These are phyloP conservation scores for Amoeboaphelidium protococcarum DNA, from an alignment of 371 early-diverging fungal species.

Conservation along the genomic window DNA sequence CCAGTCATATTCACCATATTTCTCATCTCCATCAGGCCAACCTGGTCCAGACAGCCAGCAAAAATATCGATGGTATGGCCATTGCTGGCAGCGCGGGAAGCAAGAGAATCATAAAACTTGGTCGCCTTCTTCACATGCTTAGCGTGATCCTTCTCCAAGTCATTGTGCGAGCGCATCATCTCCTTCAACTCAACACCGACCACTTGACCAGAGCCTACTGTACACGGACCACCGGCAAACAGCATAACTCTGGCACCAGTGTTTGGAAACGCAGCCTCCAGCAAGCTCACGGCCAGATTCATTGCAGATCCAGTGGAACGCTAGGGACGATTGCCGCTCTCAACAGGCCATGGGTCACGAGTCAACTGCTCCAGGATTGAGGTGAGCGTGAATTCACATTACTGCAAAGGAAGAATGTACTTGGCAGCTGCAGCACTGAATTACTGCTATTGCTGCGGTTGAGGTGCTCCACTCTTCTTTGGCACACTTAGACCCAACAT, in stretches of 20 bases:
- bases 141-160: conserved; percentile 82
- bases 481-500: conserved; percentile 52
- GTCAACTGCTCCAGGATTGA: conserved; percentile 83
- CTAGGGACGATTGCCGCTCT: conserved; percentile 69
- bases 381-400: conserved; percentile 82
- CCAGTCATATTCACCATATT: conserved; percentile 70
- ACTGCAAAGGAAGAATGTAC: conserved; percentile 68
- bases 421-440: conserved; percentile 4
- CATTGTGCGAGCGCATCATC: conserved; percentile 86
- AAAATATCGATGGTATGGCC: conserved; percentile 73
- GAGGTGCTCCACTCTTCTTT: neutral
- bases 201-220: conserved; percentile 94
- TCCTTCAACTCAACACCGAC: conserved; percentile 80
- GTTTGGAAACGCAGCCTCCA: conserved; percentile 78
- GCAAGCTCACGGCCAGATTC: conserved; percentile 76
- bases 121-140: conserved; percentile 72
- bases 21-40: conserved; percentile 95
- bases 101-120: conserved; percentile 79
- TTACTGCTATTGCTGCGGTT: neutral
- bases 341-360: conserved; percentile 97
- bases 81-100: conserved; percentile 56
- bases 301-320: conserved; percentile 96
- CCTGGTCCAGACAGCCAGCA: conserved; percentile 77
- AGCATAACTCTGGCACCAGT: conserved; percentile 87
- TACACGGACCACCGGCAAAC: conserved; percentile 93